Conservation (phyloP, 805 yeast species). For the Sungouiella thailandica region DNA sequence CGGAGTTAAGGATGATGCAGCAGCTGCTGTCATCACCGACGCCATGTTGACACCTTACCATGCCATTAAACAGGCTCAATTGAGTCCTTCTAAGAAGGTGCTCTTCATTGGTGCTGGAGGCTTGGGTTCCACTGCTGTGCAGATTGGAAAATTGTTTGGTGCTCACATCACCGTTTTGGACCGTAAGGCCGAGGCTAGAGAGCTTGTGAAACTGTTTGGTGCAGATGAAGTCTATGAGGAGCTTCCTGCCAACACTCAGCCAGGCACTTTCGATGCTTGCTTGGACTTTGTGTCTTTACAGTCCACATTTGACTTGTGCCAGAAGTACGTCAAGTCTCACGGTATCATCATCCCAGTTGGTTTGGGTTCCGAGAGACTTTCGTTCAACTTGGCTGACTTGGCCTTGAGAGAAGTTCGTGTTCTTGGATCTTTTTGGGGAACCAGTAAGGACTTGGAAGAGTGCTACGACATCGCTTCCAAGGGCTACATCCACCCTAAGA, state of each 20-base stretch:
- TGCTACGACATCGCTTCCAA: background rate
- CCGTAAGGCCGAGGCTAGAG: slow-evolving; percentile 6
- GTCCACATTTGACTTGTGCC: slow-evolving; percentile 1
- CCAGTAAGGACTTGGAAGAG: background rate
- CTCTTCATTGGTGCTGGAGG: too few species aligned
- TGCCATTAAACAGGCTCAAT: too few species aligned
- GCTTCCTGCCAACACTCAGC: slow-evolving; percentile 1
- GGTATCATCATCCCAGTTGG: slow-evolving; percentile 1
- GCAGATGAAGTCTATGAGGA: slow-evolving; percentile 1
- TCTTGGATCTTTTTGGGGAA: background rate
- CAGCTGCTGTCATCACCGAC: too few species aligned
- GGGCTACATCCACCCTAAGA: background rate
- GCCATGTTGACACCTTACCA: too few species aligned
- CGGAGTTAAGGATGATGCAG: too few species aligned
- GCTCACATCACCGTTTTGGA: too few species aligned
- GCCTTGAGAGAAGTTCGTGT: background rate
- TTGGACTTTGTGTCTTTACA: slow-evolving; percentile 17
- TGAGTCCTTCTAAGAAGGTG: too few species aligned
- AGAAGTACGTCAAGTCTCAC: slow-evolving; percentile 1
- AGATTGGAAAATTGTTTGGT: too few species aligned
- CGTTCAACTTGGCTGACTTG: background rate
- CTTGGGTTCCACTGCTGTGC: too few species aligned
- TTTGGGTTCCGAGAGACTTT: background rate
- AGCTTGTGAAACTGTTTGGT: background rate
- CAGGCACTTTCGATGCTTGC: slow-evolving; percentile 11